Conservation (phyloP, 1,284 basidiomycete species). For the Leccinum solheimii region DNA sequence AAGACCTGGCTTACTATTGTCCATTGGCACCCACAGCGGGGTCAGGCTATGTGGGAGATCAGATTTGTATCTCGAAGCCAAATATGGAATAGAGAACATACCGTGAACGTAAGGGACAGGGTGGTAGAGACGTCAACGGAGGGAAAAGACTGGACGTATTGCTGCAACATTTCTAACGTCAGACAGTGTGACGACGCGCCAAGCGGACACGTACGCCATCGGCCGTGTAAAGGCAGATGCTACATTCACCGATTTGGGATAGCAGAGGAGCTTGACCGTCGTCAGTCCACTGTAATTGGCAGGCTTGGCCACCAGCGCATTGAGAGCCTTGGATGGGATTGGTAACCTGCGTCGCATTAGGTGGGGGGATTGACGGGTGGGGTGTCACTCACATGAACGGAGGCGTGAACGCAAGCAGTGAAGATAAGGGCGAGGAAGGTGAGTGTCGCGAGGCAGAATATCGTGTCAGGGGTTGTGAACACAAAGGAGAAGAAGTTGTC, state of each 20-base stretch:
- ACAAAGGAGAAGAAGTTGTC: not conserved
- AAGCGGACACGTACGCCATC: conserved; percentile 39
- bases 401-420: conserved; percentile 15
- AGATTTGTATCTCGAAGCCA: not conserved
- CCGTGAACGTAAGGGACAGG: conserved; percentile 41
- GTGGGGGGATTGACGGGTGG: fast-evolving
- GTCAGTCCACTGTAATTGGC: conserved; percentile 60
- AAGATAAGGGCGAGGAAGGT: conserved; percentile 24
- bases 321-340: conserved; percentile 43
- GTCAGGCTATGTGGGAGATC: conserved; percentile 14
- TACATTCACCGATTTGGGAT: conserved; percentile 47
- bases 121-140: conserved; percentile 40
- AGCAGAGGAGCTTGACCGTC: conserved; percentile 56
- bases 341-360: conserved; percentile 45
- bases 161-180: conserved; percentile 24
- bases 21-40: conserved; percentile 22
- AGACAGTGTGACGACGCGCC: conserved; percentile 5
- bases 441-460: conserved; percentile 15
- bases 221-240: conserved; percentile 56
- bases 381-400: conserved; percentile 25
- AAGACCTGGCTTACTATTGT: conserved; percentile 23
- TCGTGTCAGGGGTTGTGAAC: conserved; percentile 8
- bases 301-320: conserved; percentile 53
- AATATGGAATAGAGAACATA: conserved; percentile 17
- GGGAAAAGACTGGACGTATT: conserved; percentile 38